Conservation (phyloP, 169 alveolate species). For the Plasmodium reichenowi region DNA sequence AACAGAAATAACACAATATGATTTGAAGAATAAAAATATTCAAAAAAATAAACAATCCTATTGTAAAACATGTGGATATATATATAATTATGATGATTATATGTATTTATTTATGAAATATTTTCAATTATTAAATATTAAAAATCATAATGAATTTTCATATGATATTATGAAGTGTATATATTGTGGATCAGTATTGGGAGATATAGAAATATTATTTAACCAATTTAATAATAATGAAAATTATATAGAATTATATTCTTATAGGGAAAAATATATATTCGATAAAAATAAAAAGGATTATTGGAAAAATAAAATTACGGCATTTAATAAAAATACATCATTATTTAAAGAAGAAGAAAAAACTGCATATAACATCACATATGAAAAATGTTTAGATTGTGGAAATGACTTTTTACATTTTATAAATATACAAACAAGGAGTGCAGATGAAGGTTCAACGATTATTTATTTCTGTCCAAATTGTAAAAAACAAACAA, state of each 20-base stretch:
- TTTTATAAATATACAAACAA: slow-evolving; percentile 89
- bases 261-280: slow-evolving; percentile 81
- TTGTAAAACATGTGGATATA: slow-evolving; percentile 73
- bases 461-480: slow-evolving; percentile 91
- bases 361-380: slow-evolving; percentile 79
- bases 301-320: slow-evolving; percentile 84
- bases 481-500: slow-evolving; percentile 87
- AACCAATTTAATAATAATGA: slow-evolving; percentile 8
- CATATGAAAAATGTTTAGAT: slow-evolving; percentile 86
- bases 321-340: slow-evolving; percentile 32
- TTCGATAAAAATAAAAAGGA: slow-evolving; percentile 83
- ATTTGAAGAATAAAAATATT: slow-evolving; percentile 33
- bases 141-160: background rate
- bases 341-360: slow-evolving; percentile 66
- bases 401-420: slow-evolving; percentile 88
- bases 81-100: slow-evolving; percentile 70
- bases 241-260: slow-evolving; percentile 80
- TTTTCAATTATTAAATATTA: slow-evolving; percentile 10
- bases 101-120: slow-evolving; percentile 41
- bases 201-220: slow-evolving; percentile 28
- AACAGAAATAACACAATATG: slow-evolving; percentile 27
- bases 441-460: slow-evolving; percentile 93
- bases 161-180: slow-evolving; percentile 52
- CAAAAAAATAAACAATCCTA: slow-evolving; percentile 43
- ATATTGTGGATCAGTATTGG: slow-evolving; percentile 52